Evolutionary conservation across 495 filamentous ascomycete species (phyloP).

Genomic region (Aspergillus panamensis): DNA sequence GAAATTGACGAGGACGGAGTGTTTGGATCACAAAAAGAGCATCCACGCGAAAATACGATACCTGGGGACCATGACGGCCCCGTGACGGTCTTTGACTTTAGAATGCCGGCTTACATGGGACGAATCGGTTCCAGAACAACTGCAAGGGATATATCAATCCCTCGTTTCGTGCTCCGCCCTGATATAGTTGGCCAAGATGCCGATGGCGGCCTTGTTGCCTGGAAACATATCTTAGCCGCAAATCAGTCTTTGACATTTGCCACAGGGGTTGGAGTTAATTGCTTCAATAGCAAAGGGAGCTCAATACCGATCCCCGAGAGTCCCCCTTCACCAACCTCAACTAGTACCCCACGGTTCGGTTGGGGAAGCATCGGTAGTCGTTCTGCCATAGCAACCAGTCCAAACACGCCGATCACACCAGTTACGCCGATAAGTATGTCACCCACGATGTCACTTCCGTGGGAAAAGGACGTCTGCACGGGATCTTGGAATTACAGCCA

Average conservation of each 20-base stretch:
- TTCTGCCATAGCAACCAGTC: constrained; percentile 30
- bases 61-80: constrained; percentile 32
- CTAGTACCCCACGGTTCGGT: constrained; percentile 34
- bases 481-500: constrained; percentile 47
- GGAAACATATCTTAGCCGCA: constrained; percentile 45
- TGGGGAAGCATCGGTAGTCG: constrained; percentile 41
- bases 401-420: constrained; percentile 37
- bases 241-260: constrained; percentile 42
- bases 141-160: constrained; percentile 34
- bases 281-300: constrained; percentile 33
- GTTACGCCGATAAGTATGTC: constrained; percentile 33
- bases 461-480: constrained; percentile 47
- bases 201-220: constrained; percentile 44
- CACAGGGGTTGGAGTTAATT: constrained; percentile 39
- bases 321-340: constrained; percentile 35
- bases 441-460: constrained; percentile 32
- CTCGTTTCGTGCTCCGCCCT: constrained; percentile 43
- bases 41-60: constrained; percentile 24
- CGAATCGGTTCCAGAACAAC: constrained; percentile 32
- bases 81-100: constrained; percentile 40
- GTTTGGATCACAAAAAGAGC: constrained; percentile 29
- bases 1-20: constrained; percentile 40
- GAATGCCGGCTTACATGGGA: constrained; percentile 47
- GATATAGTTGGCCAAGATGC: constrained; percentile 43
- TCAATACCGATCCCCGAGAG: constrained; percentile 30